A percentile compares a stretch with the other conserved stretches of the same genome.
Conservation (phyloP, 2,329 filamentous ascomycete genomes). For the Exophiala spinifera region DNA sequence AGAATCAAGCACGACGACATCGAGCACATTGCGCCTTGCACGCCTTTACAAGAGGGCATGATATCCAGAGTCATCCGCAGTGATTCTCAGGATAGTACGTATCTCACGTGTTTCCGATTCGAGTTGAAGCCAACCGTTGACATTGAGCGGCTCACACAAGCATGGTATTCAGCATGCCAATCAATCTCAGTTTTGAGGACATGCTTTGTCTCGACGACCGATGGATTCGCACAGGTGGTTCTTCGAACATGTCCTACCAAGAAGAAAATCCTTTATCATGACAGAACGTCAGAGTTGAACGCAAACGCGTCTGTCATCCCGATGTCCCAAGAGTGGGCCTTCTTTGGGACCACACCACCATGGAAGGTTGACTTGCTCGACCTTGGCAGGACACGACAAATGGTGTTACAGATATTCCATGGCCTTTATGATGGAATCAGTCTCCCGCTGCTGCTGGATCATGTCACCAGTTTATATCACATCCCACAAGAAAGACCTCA, state of each 20-base stretch:
- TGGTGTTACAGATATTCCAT: slow-evolving; percentile 75
- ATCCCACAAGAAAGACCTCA: neutral
- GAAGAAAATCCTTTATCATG: slow-evolving; percentile 37
- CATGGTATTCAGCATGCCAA: slow-evolving; percentile 57
- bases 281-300: neutral
- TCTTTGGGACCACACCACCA: slow-evolving; percentile 34
- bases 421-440: slow-evolving; percentile 83
- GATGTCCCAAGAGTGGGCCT: slow-evolving; percentile 51
- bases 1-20: slow-evolving; percentile 53
- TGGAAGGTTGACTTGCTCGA: slow-evolving; percentile 36
- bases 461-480: slow-evolving; percentile 55
- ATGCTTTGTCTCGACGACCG: slow-evolving; percentile 66
- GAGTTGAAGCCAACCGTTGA: slow-evolving; percentile 48
- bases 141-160: slow-evolving; percentile 47
- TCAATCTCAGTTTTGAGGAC: slow-evolving; percentile 67
- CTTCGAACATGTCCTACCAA: slow-evolving; percentile 4
- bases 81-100: slow-evolving; percentile 52
- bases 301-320: slow-evolving; percentile 47
- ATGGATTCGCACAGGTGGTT: slow-evolving; percentile 74
- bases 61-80: slow-evolving; percentile 66
- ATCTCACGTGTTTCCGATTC: slow-evolving; percentile 75
- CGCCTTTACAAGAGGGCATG: slow-evolving; percentile 82
- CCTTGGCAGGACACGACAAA: slow-evolving; percentile 30
- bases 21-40: slow-evolving; percentile 76
- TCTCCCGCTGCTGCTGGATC: slow-evolving; percentile 63